Evolutionary conservation across 1,284 basidiomycete genomes (phyloP).

Genomic region (Albatrellus sp.): DNA sequence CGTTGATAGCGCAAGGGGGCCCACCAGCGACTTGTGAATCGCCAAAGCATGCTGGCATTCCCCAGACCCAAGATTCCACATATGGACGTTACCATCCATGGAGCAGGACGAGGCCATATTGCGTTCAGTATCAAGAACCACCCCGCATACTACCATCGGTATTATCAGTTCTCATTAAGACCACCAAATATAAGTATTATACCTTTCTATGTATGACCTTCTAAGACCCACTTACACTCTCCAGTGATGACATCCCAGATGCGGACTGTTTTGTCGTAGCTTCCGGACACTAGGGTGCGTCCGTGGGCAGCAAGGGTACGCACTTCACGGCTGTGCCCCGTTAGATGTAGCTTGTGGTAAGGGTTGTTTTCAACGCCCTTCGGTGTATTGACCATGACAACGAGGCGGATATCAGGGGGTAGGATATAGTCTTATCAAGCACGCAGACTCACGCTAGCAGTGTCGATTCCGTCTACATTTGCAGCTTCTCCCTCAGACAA

Average conservation of each 20-base stretch:
- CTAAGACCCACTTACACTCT: conserved; percentile 66
- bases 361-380: conserved; percentile 81
- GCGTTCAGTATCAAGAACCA: conserved; percentile 75
- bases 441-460: conserved; percentile 42
- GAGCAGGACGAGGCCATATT: conserved; percentile 89
- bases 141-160: conserved; percentile 64
- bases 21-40: conserved; percentile 84
- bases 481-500: conserved; percentile 59
- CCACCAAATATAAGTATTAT: too few species aligned
- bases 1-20: conserved; percentile 76
- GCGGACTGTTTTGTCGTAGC: conserved; percentile 87
- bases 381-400: conserved; percentile 14
- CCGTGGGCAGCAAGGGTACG: conserved; percentile 86
- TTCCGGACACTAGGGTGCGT: conserved; percentile 83
- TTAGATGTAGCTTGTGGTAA: conserved; percentile 74
- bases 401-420: background rate
- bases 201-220: conserved; percentile 90
- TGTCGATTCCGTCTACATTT: conserved; percentile 35
- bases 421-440: too few species aligned
- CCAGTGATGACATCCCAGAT: conserved; percentile 95
- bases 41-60: conserved; percentile 69
- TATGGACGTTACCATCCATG: conserved; percentile 90
- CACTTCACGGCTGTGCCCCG: conserved; percentile 86
- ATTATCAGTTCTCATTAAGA: too few species aligned
- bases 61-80: conserved; percentile 82